phyloP scores from a whole-genome alignment of 768 basidiomycete genomes.

The Tylopilus subfusipes region DNA sequence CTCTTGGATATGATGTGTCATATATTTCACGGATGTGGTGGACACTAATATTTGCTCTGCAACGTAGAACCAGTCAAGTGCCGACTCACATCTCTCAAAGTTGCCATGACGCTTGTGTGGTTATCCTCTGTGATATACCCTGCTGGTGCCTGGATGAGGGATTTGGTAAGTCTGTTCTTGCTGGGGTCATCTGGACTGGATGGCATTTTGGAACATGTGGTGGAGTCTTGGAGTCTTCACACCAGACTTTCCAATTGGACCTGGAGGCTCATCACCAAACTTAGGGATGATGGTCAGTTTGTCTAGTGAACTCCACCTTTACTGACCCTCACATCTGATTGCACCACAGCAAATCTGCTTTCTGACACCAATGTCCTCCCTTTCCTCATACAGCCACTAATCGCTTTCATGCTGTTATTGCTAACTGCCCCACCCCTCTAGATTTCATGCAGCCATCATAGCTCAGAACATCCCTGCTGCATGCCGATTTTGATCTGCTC shows the following conservation, averaged over 20 bases:
- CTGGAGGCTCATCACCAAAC: constrained; percentile 71
- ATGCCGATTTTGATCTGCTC: constrained; percentile 67
- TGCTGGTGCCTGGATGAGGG: constrained; percentile 58
- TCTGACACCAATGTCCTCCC: constrained; percentile 64
- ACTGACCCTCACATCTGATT: background rate
- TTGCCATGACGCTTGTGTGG: constrained; percentile 63
- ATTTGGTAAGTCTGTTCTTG: constrained; percentile 20
- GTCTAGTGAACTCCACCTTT: background rate
- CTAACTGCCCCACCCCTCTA: constrained; percentile 35
- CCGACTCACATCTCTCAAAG: constrained; percentile 65
- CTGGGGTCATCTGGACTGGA: constrained; percentile 16
- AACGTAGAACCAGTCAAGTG: constrained; percentile 64
- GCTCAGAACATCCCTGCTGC: constrained; percentile 46
- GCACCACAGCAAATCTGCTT: constrained; percentile 46
- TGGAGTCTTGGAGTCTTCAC: constrained; percentile 65
- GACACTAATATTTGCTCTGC: constrained; percentile 2
- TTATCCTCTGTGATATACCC: constrained; percentile 69
- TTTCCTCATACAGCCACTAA: constrained; percentile 54
- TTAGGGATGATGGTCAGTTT: constrained; percentile 65
- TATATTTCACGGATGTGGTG: background rate
- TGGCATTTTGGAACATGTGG: constrained; percentile 25
- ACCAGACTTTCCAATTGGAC: constrained; percentile 68
- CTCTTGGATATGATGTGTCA: constrained; percentile 67
- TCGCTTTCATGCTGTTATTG: constrained; percentile 58
- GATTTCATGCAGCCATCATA: constrained; percentile 39